These are phyloP conservation scores for Dentipellis fragilis DNA, from an alignment of 768 basidiomycete species.

Conservation along the genomic window DNA sequence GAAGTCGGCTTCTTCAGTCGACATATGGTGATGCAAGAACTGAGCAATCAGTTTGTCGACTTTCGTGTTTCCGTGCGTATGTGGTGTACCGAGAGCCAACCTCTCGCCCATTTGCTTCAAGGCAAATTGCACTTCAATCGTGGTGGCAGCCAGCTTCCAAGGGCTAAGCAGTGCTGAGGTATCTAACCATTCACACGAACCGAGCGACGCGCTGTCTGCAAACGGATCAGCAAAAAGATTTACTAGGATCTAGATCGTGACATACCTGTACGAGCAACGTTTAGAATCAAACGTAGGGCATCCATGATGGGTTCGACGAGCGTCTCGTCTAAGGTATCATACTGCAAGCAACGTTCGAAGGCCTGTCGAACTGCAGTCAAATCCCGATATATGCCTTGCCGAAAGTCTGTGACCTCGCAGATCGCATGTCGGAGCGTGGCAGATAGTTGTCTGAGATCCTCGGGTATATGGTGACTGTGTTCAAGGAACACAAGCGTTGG, in stretches of 20 bases:
- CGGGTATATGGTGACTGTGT: conserved; percentile 42
- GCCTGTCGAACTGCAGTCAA: conserved; percentile 59
- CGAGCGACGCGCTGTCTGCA: conserved; percentile 27
- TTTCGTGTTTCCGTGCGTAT: conserved; percentile 43
- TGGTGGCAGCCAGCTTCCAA: conserved; percentile 77
- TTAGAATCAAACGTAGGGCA: conserved; percentile 57
- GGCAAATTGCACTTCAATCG: conserved; percentile 68
- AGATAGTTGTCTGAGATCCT: conserved; percentile 37
- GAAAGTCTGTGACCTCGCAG: conserved; percentile 58
- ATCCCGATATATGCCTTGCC: conserved; percentile 67
- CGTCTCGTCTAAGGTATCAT: conserved; percentile 35
- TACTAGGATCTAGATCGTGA: neutral
- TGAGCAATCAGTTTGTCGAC: conserved; percentile 57
- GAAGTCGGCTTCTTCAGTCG: conserved; percentile 72
- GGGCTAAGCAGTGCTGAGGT: conserved; percentile 64
- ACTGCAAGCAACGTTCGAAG: conserved; percentile 53
- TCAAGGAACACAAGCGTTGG: conserved; percentile 67
- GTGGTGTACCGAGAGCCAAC: conserved; percentile 46
- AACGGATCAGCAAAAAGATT: neutral
- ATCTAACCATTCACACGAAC: conserved; percentile 48
- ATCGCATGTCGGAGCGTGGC: conserved; percentile 44
- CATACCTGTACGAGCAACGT: conserved; percentile 51
- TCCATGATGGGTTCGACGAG: conserved; percentile 55
- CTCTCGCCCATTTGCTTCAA: conserved; percentile 66
- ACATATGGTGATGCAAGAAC: conserved; percentile 65